phyloP scores from a whole-genome alignment of 306 rosid species.

The Lotus japonicus region DNA sequence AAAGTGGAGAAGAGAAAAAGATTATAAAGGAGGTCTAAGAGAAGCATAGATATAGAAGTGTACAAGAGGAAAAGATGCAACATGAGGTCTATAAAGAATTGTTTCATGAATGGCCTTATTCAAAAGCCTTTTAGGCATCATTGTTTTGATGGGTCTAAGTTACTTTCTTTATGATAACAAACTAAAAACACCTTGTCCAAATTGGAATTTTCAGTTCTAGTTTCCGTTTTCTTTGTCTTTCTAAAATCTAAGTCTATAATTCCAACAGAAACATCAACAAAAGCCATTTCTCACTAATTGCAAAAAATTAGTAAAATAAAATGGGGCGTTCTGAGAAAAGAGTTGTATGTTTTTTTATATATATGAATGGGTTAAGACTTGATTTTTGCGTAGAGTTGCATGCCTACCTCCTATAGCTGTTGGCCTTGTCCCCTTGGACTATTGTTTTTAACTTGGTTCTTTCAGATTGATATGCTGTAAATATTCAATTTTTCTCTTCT shows the following conservation, averaged over 20 bases:
- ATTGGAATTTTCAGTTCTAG: neutral
- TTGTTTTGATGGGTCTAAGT: neutral
- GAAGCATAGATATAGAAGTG: neutral
- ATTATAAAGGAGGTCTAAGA: neutral
- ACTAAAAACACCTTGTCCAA: neutral
- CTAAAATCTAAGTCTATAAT: neutral
- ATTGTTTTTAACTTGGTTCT: neutral
- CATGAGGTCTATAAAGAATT: neutral
- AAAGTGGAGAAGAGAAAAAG: neutral
- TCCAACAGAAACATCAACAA: neutral
- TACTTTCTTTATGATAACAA: neutral
- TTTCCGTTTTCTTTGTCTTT: neutral
- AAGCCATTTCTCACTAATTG: too few relatives aligned
- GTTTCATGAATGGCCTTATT: neutral
- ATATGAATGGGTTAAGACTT: neutral
- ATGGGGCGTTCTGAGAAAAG: too few relatives aligned
- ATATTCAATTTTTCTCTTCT: slow-evolving; percentile 9
- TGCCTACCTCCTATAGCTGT: neutral
- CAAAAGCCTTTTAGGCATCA: neutral
- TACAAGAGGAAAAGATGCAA: too few relatives aligned
- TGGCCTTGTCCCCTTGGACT: neutral
- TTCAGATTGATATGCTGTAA: neutral
- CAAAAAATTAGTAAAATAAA: too few relatives aligned
- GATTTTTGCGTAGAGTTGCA: neutral
- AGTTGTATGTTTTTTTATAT: neutral